Conservation (phyloP, 441 rosid genomes). For the Syzygium syzygioides region DNA sequence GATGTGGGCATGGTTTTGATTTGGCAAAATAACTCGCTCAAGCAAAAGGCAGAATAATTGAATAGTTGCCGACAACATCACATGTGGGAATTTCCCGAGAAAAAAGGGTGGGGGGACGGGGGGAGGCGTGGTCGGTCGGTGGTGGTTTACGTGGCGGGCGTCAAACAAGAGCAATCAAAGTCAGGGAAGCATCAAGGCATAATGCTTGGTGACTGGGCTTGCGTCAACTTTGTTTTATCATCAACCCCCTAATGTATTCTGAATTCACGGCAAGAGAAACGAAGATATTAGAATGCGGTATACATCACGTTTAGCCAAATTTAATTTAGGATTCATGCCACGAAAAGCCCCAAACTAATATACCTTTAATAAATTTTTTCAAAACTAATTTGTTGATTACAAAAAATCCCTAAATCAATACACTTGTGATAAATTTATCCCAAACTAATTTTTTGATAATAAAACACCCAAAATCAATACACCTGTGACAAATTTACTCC, state of each 20-base stretch:
- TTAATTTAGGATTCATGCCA: too few relatives aligned
- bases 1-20: not conserved
- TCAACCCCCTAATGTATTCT: not conserved
- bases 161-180: not conserved
- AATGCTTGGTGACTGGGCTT: not conserved
- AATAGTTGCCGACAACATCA: not conserved
- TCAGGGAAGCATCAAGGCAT: not conserved
- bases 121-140: too few relatives aligned
- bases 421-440: too few relatives aligned
- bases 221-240: not conserved
- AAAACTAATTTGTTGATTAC: too few relatives aligned
- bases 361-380: too few relatives aligned
- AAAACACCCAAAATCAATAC: too few relatives aligned
- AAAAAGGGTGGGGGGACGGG: too few relatives aligned
- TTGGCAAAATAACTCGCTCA: too few relatives aligned
- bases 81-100: not conserved
- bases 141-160: not conserved
- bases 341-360: too few relatives aligned
- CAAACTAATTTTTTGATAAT: too few relatives aligned
- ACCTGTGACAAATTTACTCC: too few relatives aligned
- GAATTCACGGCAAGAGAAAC: not conserved
- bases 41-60: not conserved
- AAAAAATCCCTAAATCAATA: too few relatives aligned
- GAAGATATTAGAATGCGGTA: not conserved
- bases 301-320: not conserved